phyloP scores from a whole-genome alignment of 202 grass and related monocot genomes.

The Saccharum hybrid region DNA sequence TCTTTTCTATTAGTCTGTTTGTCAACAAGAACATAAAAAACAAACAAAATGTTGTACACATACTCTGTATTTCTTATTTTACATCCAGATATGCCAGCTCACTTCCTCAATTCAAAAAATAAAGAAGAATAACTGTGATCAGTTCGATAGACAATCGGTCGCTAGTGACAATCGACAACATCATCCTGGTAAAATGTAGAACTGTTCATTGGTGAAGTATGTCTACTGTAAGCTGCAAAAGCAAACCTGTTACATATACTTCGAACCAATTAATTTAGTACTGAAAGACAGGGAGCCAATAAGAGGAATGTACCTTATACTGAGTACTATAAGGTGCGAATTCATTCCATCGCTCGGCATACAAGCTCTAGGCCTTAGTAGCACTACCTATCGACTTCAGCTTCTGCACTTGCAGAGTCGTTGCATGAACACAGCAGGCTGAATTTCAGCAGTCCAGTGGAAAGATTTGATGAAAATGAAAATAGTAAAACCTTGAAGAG shows the following conservation, averaged over 20 bases:
- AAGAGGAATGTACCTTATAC: constrained; percentile 6
- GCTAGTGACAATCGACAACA: neutral
- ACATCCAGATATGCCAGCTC: constrained; percentile 18
- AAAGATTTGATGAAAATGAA: neutral
- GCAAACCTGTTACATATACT: neutral
- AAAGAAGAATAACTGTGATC: neutral
- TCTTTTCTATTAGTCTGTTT: neutral
- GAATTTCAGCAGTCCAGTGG: neutral
- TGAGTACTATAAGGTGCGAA: neutral
- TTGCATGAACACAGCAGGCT: neutral
- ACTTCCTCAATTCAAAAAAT: neutral
- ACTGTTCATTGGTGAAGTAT: neutral
- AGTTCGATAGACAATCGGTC: neutral
- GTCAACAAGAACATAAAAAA: neutral
- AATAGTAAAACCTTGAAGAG: neutral
- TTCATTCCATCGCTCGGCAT: neutral
- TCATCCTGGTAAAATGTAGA: neutral
- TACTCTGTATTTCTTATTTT: constrained; percentile 3
- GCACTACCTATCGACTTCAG: constrained; percentile 72
- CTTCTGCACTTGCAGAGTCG: constrained; percentile 66
- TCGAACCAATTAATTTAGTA: neutral
- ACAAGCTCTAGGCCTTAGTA: constrained; percentile 50
- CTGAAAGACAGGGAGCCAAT: neutral
- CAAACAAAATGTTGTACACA: neutral
- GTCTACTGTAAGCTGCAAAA: constrained; percentile 19